These are phyloP conservation scores for Penicillium cosmopolitanum DNA, from an alignment of 495 filamentous ascomycete genomes.

Conservation along the genomic window DNA sequence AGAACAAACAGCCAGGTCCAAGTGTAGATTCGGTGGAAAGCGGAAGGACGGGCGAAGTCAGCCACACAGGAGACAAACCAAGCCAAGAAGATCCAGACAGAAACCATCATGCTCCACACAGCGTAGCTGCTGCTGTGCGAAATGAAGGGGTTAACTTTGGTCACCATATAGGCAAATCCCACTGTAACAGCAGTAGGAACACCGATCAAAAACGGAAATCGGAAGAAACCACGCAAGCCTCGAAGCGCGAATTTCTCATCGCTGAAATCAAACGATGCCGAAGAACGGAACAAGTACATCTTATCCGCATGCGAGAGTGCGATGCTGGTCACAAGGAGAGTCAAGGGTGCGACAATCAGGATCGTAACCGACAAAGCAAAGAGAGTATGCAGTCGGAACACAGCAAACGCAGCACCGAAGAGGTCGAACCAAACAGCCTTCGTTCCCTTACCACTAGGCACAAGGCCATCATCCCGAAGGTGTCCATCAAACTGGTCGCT, in stretches of 20 bases:
- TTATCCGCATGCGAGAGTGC: conserved; percentile 67
- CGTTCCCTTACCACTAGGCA: conserved; percentile 68
- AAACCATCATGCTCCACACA: conserved; percentile 85
- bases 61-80: conserved; percentile 87
- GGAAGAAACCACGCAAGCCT: conserved; percentile 80
- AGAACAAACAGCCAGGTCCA: conserved; percentile 81
- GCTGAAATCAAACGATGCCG: conserved; percentile 58
- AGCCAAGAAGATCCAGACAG: conserved; percentile 74
- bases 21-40: conserved; percentile 79
- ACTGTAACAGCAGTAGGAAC: conserved; percentile 70
- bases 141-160: conserved; percentile 84
- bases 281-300: conserved; percentile 78
- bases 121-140: conserved; percentile 84
- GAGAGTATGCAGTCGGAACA: conserved; percentile 77
- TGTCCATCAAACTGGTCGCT: conserved; percentile 68
- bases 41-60: conserved; percentile 81
- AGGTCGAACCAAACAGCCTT: conserved; percentile 92
- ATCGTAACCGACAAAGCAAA: conserved; percentile 87
- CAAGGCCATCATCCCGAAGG: conserved; percentile 59
- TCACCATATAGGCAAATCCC: conserved; percentile 74
- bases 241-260: conserved; percentile 66
- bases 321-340: conserved; percentile 69
- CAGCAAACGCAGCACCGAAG: conserved; percentile 78
- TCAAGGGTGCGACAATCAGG: conserved; percentile 74
- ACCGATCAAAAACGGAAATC: conserved; percentile 77